Evolutionary conservation across 2,329 filamentous ascomycete genomes (phyloP).

Genomic region (Lomentospora prolificans): DNA sequence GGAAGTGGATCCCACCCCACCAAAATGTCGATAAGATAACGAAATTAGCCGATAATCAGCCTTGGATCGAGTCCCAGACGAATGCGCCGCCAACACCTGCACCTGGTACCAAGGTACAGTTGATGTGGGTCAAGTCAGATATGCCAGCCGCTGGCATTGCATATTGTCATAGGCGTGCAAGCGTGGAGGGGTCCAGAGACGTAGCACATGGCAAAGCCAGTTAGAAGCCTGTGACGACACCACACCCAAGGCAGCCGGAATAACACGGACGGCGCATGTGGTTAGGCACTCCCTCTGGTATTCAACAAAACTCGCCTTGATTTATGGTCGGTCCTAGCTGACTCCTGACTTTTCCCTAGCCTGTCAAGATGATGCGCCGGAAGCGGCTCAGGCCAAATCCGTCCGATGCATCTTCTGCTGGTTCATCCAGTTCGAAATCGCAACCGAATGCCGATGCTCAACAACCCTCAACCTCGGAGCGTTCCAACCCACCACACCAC

Average conservation of each 20-base stretch:
- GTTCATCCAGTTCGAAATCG: background rate
- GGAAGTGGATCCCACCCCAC: slow-evolving; percentile 2
- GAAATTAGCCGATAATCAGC: slow-evolving; percentile 1
- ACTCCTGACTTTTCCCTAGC: background rate
- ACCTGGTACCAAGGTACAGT: too few species aligned
- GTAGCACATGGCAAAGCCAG: background rate
- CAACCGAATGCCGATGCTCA: background rate
- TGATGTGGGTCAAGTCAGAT: background rate
- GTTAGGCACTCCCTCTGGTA: background rate
- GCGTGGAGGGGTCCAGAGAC: background rate
- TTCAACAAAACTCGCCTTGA: background rate
- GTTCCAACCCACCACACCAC: background rate
- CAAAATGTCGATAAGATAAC: slow-evolving; percentile 12
- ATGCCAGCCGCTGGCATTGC: too few species aligned
- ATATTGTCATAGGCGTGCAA: too few species aligned
- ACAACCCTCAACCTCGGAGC: background rate
- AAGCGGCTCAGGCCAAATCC: slow-evolving; percentile 6
- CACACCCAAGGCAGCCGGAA: slow-evolving; percentile 3
- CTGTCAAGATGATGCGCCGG: slow-evolving; percentile 2
- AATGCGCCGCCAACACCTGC: too few species aligned
- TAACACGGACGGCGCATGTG: background rate
- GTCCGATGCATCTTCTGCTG: background rate
- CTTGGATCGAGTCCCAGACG: too few species aligned
- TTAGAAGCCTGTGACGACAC: background rate
- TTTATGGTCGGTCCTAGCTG: background rate